A percentile compares a stretch with the other conserved stretches of the same genome.
Evolutionary conservation across 2,329 filamentous ascomycete genomes (phyloP).

Genomic region (Annulohypoxylon truncatum): DNA sequence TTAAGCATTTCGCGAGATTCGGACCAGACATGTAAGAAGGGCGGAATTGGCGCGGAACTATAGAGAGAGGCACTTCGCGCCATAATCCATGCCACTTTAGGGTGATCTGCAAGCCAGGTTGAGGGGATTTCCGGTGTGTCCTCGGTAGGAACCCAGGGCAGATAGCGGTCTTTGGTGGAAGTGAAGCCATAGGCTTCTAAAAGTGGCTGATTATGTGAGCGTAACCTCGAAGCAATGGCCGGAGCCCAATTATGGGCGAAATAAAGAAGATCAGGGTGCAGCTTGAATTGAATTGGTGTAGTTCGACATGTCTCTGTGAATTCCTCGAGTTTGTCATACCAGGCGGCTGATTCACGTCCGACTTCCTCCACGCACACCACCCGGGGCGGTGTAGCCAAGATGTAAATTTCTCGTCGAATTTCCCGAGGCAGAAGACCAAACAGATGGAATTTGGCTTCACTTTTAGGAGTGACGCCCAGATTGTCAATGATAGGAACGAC

Average conservation of each 20-base stretch:
- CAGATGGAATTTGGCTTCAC: slow-evolving; percentile 21
- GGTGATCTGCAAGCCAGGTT: slow-evolving; percentile 19
- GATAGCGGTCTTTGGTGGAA: slow-evolving; percentile 2
- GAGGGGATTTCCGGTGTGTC: slow-evolving; percentile 27
- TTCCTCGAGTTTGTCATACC: slow-evolving; percentile 6
- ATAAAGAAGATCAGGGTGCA: slow-evolving; percentile 36
- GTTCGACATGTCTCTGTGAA: slow-evolving; percentile 21
- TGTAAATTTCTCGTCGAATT: slow-evolving; percentile 38
- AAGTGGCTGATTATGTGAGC: slow-evolving; percentile 4
- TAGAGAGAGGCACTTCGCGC: slow-evolving; percentile 29
- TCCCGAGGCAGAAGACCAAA: slow-evolving; percentile 36
- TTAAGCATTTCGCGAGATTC: slow-evolving; percentile 46
- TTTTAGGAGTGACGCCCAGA: neutral
- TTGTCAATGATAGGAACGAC: neutral
- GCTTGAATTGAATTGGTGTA: slow-evolving; percentile 17
- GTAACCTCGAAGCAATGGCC: neutral
- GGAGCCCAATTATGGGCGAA: slow-evolving; percentile 37
- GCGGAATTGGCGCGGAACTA: slow-evolving; percentile 41
- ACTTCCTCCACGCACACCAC: slow-evolving; percentile 35
- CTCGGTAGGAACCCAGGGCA: slow-evolving; percentile 33
- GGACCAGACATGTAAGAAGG: slow-evolving; percentile 44
- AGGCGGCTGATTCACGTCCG: slow-evolving; percentile 9
- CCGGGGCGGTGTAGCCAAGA: slow-evolving; percentile 39
- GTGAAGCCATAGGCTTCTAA: slow-evolving; percentile 31
- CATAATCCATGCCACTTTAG: slow-evolving; percentile 29